Evolutionary conservation across 2,329 filamentous ascomycete species (phyloP), one percentile per base, ranked within the genome.

Genomic region (Penicillium concentricum): DNA sequence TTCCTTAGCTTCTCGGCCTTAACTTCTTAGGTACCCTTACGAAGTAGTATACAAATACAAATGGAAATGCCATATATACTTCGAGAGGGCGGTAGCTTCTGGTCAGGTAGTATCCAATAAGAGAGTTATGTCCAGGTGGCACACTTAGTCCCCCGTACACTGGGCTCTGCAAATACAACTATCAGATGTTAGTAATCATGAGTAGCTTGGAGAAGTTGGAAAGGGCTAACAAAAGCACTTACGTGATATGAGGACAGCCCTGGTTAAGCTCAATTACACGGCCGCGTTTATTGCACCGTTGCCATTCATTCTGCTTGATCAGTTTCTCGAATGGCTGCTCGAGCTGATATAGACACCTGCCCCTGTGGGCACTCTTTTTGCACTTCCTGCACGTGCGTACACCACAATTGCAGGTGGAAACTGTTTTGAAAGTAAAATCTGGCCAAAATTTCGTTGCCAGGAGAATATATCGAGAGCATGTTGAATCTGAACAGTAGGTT

Each of bases 151-250:
- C n/a, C n/a, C n/a, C n/a, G n/a, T n/a, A n/a, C 42, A 53, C 34
- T 39, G n/a, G 22, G 51, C 51, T 30, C 10, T 24, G 42, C 51
- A 53, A 15, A 47, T 3, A 39, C 51, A 53, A 18, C 51, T 53
- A 24, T 18, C n/a, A 20, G n/a, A 2, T 13, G 7, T 53, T 24
- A 39, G 32, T 24, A 37, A 24, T 35, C 9, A 0, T 5, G 9
- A 5, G 9, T 46, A 13, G 15, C 30, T 35, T 24, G 5, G 15
- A 4, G 3, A 15, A 9, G 0, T 20, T 20, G 9, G 5, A 26
- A 22, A 16, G n/a, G 30, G 16, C 18, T 18, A 13, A 18, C 13
- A 6, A 10, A 22, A 30, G 7, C 13, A 39, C 42, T 39, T 47
- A 47, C 51, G 22, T 53, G n/a, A 53, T 53, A 18, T 47, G 18